phyloP scores from a whole-genome alignment of 345 rosid genomes.

The Stellera chamaejasme region DNA sequence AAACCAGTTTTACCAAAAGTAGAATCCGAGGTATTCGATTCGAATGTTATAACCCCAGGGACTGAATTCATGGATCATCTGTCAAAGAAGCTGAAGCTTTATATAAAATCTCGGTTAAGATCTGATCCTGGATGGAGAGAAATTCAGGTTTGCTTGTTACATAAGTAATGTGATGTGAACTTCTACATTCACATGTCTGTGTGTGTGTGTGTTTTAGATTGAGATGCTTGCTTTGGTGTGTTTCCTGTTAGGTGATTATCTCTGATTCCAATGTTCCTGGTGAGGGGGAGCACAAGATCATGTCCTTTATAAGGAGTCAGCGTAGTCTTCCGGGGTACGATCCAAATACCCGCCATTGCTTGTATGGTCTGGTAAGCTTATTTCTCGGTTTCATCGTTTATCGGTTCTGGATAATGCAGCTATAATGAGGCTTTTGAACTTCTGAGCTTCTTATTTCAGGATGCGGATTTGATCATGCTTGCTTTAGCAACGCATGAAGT shows the following conservation, averaged over 20 bases:
- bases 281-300: conserved; percentile 28
- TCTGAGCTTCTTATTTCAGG: conserved; percentile 7
- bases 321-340: conserved; percentile 11
- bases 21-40: conserved; percentile 12
- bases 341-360: conserved; percentile 19
- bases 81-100: conserved; percentile 15
- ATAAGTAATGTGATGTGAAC: not conserved
- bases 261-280: conserved; percentile 32
- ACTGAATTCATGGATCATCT: conserved; percentile 16
- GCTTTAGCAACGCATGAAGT: conserved; percentile 25
- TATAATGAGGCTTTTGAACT: not conserved
- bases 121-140: conserved; percentile 18
- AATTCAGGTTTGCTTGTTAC: conserved; percentile 11
- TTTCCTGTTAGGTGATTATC: conserved; percentile 14
- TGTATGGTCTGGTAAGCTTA: conserved; percentile 22
- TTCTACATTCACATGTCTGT: not conserved
- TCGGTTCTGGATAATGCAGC: not conserved
- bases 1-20: conserved; percentile 14
- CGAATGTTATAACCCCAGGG: conserved; percentile 22
- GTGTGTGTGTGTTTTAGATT: not conserved
- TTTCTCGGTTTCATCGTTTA: not conserved
- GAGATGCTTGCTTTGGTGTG: not conserved
- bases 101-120: conserved; percentile 5
- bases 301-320: conserved; percentile 19
- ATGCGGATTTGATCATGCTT: conserved; percentile 24